Percentiles rank a stretch among this genome's conserved stretches.
Conservation (phyloP, 306 rosid genomes). For the Lathyrus tuberosus region DNA sequence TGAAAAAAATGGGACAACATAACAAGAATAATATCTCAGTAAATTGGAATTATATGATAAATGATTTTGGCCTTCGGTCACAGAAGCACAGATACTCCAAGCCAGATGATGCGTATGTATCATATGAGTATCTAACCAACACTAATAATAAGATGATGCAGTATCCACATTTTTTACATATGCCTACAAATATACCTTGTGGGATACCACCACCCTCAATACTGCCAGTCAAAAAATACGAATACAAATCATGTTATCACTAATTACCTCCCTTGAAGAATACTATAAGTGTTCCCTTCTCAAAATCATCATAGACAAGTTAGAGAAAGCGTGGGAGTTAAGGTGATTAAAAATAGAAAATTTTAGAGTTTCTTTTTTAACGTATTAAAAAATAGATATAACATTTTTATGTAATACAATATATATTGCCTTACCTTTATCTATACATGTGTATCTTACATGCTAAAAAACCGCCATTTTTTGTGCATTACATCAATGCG, state of each 20-base stretch:
- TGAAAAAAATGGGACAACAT: slow-evolving; percentile 4
- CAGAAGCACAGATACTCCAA: slow-evolving; percentile 24
- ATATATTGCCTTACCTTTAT: slow-evolving; percentile 3
- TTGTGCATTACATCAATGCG: too few relatives aligned
- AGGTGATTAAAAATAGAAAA: slow-evolving; percentile 8
- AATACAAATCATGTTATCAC: slow-evolving; percentile 1
- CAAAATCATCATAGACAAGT: slow-evolving; percentile 6
- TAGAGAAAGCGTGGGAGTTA: slow-evolving; percentile 1
- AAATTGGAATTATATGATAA: slow-evolving; percentile 8
- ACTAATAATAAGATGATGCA: background rate
- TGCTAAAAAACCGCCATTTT: background rate
- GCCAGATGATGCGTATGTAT: background rate
- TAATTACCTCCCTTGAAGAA: background rate
- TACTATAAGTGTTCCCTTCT: background rate
- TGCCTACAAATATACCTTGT: slow-evolving; percentile 1
- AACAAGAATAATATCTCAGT: slow-evolving; percentile 10
- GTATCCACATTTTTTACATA: background rate
- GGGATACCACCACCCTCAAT: slow-evolving; percentile 19
- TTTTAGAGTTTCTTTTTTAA: background rate
- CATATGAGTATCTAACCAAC: background rate
- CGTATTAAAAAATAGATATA: background rate
- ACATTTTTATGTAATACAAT: background rate
- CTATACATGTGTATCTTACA: background rate
- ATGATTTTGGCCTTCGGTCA: slow-evolving; percentile 15
- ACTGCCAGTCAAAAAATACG: background rate